Evolutionary conservation across 192 early-diverging fungal genomes (phyloP).

Genomic region (Podila epicladia): DNA sequence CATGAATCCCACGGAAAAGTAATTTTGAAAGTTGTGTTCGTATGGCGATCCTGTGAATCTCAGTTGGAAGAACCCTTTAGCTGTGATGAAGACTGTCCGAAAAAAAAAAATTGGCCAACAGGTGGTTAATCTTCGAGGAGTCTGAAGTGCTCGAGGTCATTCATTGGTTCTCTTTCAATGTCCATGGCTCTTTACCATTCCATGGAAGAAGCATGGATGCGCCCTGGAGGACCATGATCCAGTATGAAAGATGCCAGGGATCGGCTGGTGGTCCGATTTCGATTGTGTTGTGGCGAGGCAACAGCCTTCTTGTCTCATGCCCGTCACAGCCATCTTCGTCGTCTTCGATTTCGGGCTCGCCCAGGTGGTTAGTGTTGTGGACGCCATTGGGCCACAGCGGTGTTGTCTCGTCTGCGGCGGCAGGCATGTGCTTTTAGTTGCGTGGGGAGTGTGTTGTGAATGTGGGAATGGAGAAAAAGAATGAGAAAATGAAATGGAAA

Average conservation of each 20-base stretch:
- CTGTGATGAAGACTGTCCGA: constrained; percentile 79
- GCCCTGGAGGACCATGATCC: constrained; percentile 79
- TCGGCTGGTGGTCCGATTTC: constrained; percentile 55
- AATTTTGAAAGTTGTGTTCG: constrained; percentile 78
- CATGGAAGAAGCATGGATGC: constrained; percentile 80
- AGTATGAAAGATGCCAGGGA: constrained; percentile 60
- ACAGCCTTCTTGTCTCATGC: background rate
- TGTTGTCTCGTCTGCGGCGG: constrained; percentile 29
- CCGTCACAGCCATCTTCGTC: constrained; percentile 2
- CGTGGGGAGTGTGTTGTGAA: background rate
- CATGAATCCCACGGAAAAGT: constrained; percentile 75
- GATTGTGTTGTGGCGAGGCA: constrained; percentile 11
- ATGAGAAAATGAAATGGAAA: no score
- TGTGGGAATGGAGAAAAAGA: background rate
- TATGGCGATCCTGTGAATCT: constrained; percentile 69
- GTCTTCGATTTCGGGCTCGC: constrained; percentile 1
- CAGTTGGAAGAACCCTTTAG: constrained; percentile 75
- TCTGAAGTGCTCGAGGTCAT: background rate
- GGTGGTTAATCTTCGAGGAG: background rate
- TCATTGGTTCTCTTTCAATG: no score
- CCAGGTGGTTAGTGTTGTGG: constrained; percentile 19
- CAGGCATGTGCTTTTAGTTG: constrained; percentile 3
- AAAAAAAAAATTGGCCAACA: constrained; percentile 3
- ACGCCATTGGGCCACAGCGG: constrained; percentile 18
- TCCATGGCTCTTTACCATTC: constrained; percentile 63